Base-by-base conservation (phyloP, 345 rosid species). In the Abelmoschus esculentus region DNA sequence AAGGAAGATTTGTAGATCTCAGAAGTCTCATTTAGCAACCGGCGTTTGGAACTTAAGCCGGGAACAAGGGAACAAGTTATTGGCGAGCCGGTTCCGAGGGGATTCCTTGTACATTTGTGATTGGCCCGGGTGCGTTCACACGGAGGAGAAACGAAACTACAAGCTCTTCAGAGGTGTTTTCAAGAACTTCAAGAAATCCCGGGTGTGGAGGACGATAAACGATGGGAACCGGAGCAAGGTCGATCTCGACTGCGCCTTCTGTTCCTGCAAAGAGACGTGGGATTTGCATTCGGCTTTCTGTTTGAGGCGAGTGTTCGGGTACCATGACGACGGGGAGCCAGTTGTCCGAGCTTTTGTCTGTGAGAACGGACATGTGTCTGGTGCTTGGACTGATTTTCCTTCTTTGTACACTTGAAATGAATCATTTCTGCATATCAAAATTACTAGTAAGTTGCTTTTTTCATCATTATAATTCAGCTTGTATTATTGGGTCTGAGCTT, bases 261-360 rank as follows among this genome's bases (percentile, higher is more conserved):
- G 98, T 70, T 65, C 65, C 17, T 85, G 93, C 62, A 86, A 85
- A 6, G 82, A 89, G 79, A 90, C 92, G 1, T 95, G 99, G 98
- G 98, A 91, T 79, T 50, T 95, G 74, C 93, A 86, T 71, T 87
- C 98, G 1, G 86, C 98, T 13, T 95, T 91, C 83, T 95, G 99
- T 70, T 84, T 95, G 87, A 85, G 81, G 77, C 77, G 97, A 73
- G 83, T 70, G 11, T 89, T 78, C 4, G 93, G 92, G 67, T 95
- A 75, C 78, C 99, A 91, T 57, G 98, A 95, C 3, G 98, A 95
- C 44, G 98, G 98, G 0, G 98, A 95, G 66, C 99, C 97, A 0
- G 96, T 91, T 22, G 98, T 91, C 10, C 83, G 99, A 76, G 99
- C 99, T 75, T 95, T 82, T 80, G 96, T 95, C 2, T 95, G 99